phyloP scores from a whole-genome alignment of 2,329 filamentous ascomycete species.

The Colletotrichum nymphaeae region DNA sequence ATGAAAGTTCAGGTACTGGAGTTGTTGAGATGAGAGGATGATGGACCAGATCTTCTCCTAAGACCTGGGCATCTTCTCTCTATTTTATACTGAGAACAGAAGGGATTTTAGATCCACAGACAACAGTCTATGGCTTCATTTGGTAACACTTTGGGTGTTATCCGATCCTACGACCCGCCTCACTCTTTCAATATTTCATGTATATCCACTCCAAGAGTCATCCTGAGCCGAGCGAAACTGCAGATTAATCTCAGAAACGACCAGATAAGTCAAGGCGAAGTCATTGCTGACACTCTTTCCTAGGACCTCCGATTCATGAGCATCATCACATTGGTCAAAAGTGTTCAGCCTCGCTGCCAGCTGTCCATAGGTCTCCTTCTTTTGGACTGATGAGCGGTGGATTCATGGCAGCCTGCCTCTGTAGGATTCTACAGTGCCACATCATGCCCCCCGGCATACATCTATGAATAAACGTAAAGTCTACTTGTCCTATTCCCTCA shows the following conservation, averaged over 20 bases:
- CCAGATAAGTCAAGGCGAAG: no score
- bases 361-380: neutral
- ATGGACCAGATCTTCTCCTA: no score
- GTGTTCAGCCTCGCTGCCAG: no score
- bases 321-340: no score
- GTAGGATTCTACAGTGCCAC: neutral
- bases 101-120: neutral
- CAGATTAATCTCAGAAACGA: no score
- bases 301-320: no score
- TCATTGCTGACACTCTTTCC: no score
- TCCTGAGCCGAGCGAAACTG: no score
- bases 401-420: neutral
- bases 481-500: neutral
- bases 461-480: neutral
- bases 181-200: neutral
- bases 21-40: no score
- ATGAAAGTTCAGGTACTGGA: no score
- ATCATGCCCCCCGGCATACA: neutral
- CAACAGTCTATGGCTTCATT: neutral
- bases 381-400: neutral
- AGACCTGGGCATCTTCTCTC: no score
- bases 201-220: neutral
- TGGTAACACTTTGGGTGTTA: neutral
- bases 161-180: neutral
- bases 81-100: no score